phyloP scores from a whole-genome alignment of 1,139 yeast genomes.

The Debaryomyces psychrophilus region DNA sequence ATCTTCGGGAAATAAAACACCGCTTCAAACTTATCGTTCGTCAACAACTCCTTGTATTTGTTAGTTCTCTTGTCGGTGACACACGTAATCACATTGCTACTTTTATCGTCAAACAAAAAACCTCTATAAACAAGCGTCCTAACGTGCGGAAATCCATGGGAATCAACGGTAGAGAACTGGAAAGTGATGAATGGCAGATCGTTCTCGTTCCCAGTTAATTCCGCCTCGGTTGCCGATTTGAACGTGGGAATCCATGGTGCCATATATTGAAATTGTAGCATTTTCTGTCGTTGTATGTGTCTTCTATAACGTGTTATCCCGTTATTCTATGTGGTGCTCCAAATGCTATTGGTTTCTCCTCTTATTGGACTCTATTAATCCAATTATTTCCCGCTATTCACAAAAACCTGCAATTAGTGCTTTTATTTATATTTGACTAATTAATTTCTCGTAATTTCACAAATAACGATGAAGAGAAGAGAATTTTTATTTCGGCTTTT shows the following conservation, averaged over 20 bases:
- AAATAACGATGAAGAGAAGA: conserved; percentile 2
- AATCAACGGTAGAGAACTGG: conserved; percentile 70
- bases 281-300: conserved; percentile 8
- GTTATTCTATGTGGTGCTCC: neutral
- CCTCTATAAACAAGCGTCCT: conserved; percentile 77
- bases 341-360: neutral
- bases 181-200: conserved; percentile 56
- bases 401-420: neutral
- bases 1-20: conserved; percentile 68
- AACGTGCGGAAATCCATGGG: conserved; percentile 58
- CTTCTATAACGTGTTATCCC: neutral
- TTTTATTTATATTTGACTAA: neutral
- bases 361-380: neutral
- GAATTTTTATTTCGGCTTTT: conserved; percentile 2
- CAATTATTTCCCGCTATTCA: neutral
- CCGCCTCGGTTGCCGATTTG: conserved; percentile 50
- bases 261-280: conserved; percentile 50
- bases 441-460: conserved; percentile 2
- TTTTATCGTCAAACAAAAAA: conserved; percentile 69
- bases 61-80: conserved; percentile 73
- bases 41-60: conserved; percentile 57
- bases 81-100: conserved; percentile 68
- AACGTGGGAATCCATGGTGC: conserved; percentile 76
- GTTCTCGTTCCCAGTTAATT: conserved; percentile 34
- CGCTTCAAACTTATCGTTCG: conserved; percentile 66